Evolutionary conservation across 768 basidiomycete species (phyloP), one percentile per base, ranked within the genome.

Genomic region (Russula lepida): DNA sequence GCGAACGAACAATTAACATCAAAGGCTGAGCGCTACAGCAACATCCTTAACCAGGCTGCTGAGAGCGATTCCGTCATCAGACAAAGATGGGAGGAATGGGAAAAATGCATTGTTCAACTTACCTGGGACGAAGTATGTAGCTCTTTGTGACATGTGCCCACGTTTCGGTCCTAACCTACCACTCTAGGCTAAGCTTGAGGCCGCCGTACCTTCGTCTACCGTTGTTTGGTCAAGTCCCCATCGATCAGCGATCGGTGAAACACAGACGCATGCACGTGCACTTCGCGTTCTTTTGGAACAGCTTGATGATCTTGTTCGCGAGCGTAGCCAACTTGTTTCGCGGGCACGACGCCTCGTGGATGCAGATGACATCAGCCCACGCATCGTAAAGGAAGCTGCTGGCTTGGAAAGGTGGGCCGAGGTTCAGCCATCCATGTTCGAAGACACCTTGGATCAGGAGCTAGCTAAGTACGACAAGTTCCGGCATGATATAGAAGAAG

Each of bases 81-180:
- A 21, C 76, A 80, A 63, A 94, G 97, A 72, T 97, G 92, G 89
- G 85, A 85, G 41, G 84, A 94, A 67, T 95, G 92, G 92, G 86
- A 88, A 67, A 77, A 78, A 15, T 79, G 78, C 48, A 85, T 99
- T 46, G 72, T 74, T 15, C 79, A 88, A 50, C 76, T 99, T 43
- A 86, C 84, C 2, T 81, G 83, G 77, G 84, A 84, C 71, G 84
- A 81, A 72, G 83, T 81, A 66, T 49, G 66, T 52, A 37, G 32
- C 6, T 51, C 35, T 7, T 56, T 47, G 39, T 44, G 21, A 13
- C 43, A 6, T 12, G 15, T 27, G 51, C 62, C 49, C 44, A 1
- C 39, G 8, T 23, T 54, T n/a, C 51, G 28, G 30, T 9, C 54
- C 33, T 39, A 13, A 25, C n/a, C 30, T 21, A 17, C 54, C n/a